Evolutionary conservation across 2,329 filamentous ascomycete genomes (phyloP), one percentile per base, ranked within the genome.

Genomic region (Stagonosporopsis rhizophila): DNA sequence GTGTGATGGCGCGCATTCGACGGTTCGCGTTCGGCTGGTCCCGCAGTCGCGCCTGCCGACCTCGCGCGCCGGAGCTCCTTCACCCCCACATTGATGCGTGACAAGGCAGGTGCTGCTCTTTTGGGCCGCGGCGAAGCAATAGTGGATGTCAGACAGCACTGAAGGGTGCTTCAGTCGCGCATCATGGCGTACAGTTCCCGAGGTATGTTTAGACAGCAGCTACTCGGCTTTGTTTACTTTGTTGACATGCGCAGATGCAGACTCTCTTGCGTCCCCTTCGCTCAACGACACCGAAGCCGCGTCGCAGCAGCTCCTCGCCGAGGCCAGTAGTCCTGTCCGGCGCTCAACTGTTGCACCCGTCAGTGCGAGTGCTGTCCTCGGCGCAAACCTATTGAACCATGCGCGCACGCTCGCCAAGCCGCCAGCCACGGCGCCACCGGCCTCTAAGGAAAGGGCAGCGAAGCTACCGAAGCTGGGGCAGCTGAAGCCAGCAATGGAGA

Each of bases 341-440:
- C 30, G 38, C 28, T 23, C 28, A 2, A 35, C 61, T 37, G 58
- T 65, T 2, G 62, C 67, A 12, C 15, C 32, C 15, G 11, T 27
- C 3, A 23, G n/a, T 11, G 35, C 39, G 3, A 44, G 19, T n/a
- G 23, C 48, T 9, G 54, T 65, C 9, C 32, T 56, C 12, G 64
- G 64, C 52, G 70, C 70, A 22, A 59, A 44, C 32, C 64, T 73
- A 3, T 64, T 75, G 28, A 75, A 75, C 53, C 62, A 66, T 17
- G 72, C 69, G 23, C 70, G 71, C 30, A 45, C 20, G 25, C 44
- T 65, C 14, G 39, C 50, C 17, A 63, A 54, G 25, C 53, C 57
- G 12, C 19, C 49, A 30, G 35, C 44, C 5, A 54, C 46, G 45
- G 37, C 20, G 17, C 49, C 44, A 20, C n/a, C 17, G 14, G 17